phyloP scores from a whole-genome alignment of 495 filamentous ascomycete species.

The Penicillium goetzii region DNA sequence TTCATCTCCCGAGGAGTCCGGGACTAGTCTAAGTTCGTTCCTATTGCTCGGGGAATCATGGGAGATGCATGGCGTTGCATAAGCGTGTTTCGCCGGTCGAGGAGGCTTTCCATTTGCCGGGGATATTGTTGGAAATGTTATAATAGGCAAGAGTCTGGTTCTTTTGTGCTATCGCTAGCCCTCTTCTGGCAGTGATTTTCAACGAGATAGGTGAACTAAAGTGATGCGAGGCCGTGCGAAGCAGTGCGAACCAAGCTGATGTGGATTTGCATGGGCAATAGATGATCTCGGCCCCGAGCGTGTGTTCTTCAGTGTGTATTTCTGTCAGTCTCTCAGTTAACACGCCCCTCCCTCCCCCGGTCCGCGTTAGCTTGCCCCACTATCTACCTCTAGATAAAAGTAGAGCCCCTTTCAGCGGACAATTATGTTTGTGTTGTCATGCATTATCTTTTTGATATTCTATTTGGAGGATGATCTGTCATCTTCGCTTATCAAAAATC shows the following conservation, averaged over 20 bases:
- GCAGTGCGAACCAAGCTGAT: too few species aligned
- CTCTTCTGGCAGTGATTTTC: background rate
- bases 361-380: background rate
- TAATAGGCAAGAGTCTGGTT: background rate
- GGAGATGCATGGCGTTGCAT: constrained; percentile 10
- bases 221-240: background rate
- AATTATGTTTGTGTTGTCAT: background rate
- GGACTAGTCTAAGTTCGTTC: background rate
- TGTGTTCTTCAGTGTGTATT: background rate
- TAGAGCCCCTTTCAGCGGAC: too few species aligned
- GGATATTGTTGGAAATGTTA: background rate
- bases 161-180: background rate
- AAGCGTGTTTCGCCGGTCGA: constrained; percentile 29
- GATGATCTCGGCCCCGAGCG: background rate
- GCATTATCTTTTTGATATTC: background rate
- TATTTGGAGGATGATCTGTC: constrained; percentile 8
- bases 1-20: background rate
- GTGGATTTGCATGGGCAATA: background rate
- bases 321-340: background rate
- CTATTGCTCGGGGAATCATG: constrained; percentile 8
- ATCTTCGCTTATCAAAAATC: constrained; percentile 6
- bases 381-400: too few species aligned
- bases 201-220: background rate
- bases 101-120: constrained; percentile 38
- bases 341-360: background rate